Conservation (phyloP, 805 yeast genomes). For the Candida hungchunana region DNA sequence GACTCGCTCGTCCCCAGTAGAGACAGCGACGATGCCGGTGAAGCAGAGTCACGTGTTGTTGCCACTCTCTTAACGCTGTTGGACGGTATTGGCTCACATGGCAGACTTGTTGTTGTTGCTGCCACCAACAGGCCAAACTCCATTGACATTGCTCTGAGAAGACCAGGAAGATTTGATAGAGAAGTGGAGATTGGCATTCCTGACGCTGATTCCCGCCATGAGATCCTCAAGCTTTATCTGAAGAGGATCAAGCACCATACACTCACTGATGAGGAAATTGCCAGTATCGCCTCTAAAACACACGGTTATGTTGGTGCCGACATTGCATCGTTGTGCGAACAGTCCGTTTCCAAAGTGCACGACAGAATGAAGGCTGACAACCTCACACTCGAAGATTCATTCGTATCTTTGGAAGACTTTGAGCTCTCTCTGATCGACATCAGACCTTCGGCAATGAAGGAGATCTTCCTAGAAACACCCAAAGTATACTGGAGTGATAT, state of each 20-base stretch:
- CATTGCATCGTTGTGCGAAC: constrained; percentile 79
- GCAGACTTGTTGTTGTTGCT: constrained; percentile 63
- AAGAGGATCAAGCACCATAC: constrained; percentile 45
- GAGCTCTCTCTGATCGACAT: constrained; percentile 71
- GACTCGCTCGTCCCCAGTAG: constrained; percentile 89
- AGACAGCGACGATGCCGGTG: constrained; percentile 81
- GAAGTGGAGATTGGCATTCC: constrained; percentile 92
- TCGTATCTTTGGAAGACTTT: constrained; percentile 52
- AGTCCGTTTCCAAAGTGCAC: constrained; percentile 81
- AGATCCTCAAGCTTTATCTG: constrained; percentile 65
- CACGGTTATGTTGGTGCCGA: constrained; percentile 99
- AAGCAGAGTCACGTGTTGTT: constrained; percentile 85
- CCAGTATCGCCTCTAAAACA: constrained; percentile 65
- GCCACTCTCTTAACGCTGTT: constrained; percentile 80
- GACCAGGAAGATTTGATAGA: constrained; percentile 88
- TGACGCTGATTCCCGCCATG: constrained; percentile 71
- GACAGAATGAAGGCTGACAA: constrained; percentile 36
- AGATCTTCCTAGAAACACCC: constrained; percentile 90
- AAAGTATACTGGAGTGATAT: constrained; percentile 91
- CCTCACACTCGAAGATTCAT: constrained; percentile 22
- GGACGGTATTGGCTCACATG: constrained; percentile 70
- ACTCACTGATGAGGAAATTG: constrained; percentile 52
- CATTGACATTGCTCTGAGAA: constrained; percentile 66
- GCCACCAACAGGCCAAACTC: constrained; percentile 72
- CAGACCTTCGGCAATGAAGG: constrained; percentile 96